phyloP scores from a whole-genome alignment of 805 yeast genomes.

The Teunomyces kruisii region DNA sequence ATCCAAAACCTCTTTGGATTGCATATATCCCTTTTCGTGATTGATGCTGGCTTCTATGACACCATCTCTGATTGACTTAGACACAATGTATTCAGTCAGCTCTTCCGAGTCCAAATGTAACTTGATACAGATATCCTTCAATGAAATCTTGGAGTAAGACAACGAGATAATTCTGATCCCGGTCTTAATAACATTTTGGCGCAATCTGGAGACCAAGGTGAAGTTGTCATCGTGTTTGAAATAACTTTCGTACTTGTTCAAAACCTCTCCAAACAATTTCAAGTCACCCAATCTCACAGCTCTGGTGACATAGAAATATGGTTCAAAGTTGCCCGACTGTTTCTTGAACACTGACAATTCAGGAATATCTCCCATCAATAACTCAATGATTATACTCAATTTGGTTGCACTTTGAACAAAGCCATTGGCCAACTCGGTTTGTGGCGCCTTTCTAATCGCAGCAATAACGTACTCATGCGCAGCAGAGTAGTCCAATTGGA shows the following conservation, averaged over 20 bases:
- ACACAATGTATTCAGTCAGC: conserved; percentile 93
- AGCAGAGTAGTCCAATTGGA: conserved; percentile 87
- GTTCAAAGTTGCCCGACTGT: conserved; percentile 54
- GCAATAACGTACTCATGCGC: conserved; percentile 89
- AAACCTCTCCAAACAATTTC: conserved; percentile 69
- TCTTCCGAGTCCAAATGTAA: conserved; percentile 91
- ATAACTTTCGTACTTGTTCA: conserved; percentile 57
- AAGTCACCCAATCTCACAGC: conserved; percentile 94
- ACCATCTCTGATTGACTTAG: conserved; percentile 95
- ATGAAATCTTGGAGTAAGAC: conserved; percentile 85
- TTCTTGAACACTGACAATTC: conserved; percentile 80
- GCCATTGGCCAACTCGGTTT: conserved; percentile 78
- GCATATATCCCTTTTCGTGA: conserved; percentile 89
- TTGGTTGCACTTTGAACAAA: conserved; percentile 89
- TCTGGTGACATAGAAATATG: conserved; percentile 83
- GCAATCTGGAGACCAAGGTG: conserved; percentile 80
- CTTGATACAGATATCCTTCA: conserved; percentile 91
- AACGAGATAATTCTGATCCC: conserved; percentile 92
- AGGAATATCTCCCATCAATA: conserved; percentile 96
- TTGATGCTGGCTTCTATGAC: conserved; percentile 94
- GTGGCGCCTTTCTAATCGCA: conserved; percentile 97
- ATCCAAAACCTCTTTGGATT: conserved; percentile 82
- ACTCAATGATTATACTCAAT: conserved; percentile 81
- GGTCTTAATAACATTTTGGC: conserved; percentile 96
- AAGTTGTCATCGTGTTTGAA: conserved; percentile 78